Conservation (phyloP, 768 basidiomycete species). For the Amanita fuliginea region DNA sequence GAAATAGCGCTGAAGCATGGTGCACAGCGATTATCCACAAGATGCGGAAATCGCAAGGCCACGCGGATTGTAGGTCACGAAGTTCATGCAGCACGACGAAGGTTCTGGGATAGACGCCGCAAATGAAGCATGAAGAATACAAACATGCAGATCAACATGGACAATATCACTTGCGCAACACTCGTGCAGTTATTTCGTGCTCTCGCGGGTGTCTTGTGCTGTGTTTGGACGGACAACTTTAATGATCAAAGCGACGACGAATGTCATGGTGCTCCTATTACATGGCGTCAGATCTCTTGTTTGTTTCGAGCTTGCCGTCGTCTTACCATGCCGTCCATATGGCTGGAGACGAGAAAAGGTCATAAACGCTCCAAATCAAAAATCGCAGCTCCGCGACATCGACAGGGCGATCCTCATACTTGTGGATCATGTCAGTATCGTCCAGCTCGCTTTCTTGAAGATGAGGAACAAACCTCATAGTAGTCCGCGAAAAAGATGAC, state of each 20-base stretch:
- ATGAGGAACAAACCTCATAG: not conserved
- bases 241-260: not conserved
- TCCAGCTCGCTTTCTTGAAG: not conserved
- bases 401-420: too few relatives aligned
- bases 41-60: too few relatives aligned
- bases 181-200: not conserved
- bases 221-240: not conserved
- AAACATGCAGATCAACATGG: not conserved
- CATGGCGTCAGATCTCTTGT: not conserved
- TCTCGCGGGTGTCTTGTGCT: too few relatives aligned
- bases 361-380: not conserved
- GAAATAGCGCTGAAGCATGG: too few relatives aligned
- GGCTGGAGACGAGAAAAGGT: not conserved
- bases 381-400: not conserved
- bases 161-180: not conserved
- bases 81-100: not conserved
- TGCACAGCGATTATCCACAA: too few relatives aligned
- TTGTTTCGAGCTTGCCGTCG: not conserved
- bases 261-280: not conserved
- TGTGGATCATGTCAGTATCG: not conserved
- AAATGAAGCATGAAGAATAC: not conserved
- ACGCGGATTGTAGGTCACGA: too few relatives aligned
- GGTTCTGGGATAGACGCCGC: not conserved
- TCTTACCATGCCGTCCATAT: slow-evolving; percentile 1
- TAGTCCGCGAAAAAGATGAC: not conserved